Evolutionary conservation across 495 filamentous ascomycete species (phyloP), one percentile per base, ranked within the genome.

Genomic region (Podospora comata): DNA sequence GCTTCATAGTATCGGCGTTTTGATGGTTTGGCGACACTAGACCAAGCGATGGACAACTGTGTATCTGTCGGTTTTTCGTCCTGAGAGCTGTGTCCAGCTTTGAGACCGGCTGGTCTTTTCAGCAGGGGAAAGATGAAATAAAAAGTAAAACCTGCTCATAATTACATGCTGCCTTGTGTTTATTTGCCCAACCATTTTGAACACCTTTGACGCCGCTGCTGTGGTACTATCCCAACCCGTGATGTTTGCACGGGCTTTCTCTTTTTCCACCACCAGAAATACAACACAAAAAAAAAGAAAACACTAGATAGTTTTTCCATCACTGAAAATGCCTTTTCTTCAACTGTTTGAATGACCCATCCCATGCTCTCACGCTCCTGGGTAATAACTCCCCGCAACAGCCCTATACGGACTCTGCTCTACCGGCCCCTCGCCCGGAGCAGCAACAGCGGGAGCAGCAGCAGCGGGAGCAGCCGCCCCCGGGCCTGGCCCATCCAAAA

Each of bases 401-500:
- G 39, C 39, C 30, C 30, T 7, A 13, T 48, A 48, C 7, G 39
- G 13, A 48, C 13, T 48, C 13, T 48, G 39, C 13, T 2, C 0
- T 11, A 39, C 39, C 15, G 39, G 2, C 13, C 39, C 39, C 7
- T 0, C 62, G 58, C 19, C 55, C 1, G 1, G 1, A 30, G 30
- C 48, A 44, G 54, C 64, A 9, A 18, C 30, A 58, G 19, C 53
- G 30, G 44, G 39, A 58, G 55, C 32, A 57, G 59, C 15, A 3
- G 62, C 34, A 44, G 70, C 58, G 5, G 67, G 48, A 15, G 72
- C 67, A 1, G 71, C 67, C 0, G 23, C 23, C 23, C 23, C 23
- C 23, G 23, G 23, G 23, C 23, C 1, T 23, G 82, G 81, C 19
- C 80, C 81, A 28, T 85, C 82, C 26, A 85, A 66, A 62, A 82